A percentile compares a stretch with the other conserved stretches of the same genome.
Evolutionary conservation across 805 yeast genomes (phyloP).

Genomic region (Nakazawaea anatomiae): DNA sequence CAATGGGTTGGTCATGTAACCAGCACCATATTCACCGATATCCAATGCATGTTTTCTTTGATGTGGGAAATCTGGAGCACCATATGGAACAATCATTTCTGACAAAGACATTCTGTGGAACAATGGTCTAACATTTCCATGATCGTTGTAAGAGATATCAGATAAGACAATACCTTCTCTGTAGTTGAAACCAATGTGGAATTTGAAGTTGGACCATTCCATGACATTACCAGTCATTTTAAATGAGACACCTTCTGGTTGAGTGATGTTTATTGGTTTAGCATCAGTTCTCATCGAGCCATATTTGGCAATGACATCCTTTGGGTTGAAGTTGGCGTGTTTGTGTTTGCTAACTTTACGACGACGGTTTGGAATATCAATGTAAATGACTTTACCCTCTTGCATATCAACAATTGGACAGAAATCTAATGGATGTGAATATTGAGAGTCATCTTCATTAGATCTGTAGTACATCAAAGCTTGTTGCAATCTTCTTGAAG

Average conservation of each 20-base stretch:
- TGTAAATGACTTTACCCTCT: conserved; percentile 58
- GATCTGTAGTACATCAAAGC: conserved; percentile 75
- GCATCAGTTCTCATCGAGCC: conserved; percentile 60
- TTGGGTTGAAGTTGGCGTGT: conserved; percentile 67
- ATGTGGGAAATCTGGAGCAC: conserved; percentile 73
- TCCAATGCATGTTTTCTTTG: conserved; percentile 84
- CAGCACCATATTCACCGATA: conserved; percentile 86
- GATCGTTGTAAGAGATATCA: conserved; percentile 70
- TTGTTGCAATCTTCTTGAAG: conserved; percentile 68
- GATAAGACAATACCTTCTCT: conserved; percentile 79
- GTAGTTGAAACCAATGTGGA: conserved; percentile 81
- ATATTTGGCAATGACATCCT: conserved; percentile 52
- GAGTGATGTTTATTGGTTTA: conserved; percentile 65
- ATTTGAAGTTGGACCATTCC: conserved; percentile 71
- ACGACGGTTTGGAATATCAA: conserved; percentile 72
- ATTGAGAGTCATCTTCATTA: conserved; percentile 65
- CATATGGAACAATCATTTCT: conserved; percentile 86
- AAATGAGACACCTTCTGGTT: conserved; percentile 81
- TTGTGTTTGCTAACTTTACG: conserved; percentile 63
- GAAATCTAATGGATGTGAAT: conserved; percentile 72
- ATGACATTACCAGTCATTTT: conserved; percentile 62
- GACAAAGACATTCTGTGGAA: conserved; percentile 75
- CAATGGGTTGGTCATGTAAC: conserved; percentile 76
- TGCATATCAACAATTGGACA: conserved; percentile 79
- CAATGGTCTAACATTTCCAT: conserved; percentile 64